Base-by-base conservation (phyloP, 805 yeast species). In the Wickerhamiella occidentalis region DNA sequence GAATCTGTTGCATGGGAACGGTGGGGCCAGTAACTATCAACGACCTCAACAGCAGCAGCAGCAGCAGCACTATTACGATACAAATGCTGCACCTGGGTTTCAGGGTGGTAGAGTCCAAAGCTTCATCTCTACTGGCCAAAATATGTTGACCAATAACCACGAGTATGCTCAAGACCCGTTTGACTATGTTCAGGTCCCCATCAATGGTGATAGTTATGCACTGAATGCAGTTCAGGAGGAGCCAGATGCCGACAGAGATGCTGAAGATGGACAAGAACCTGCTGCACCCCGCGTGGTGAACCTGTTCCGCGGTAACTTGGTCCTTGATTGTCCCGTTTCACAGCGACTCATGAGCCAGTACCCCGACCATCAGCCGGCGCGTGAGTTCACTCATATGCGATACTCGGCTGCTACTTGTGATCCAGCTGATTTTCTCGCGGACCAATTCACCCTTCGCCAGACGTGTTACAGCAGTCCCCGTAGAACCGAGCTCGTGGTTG, bases 391-490 rank as follows among this genome's bases (percentile, higher is more conserved):
- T 29, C 85, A 81, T 58, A 81, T 90, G 90, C 75, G 97, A 63
- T 90, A 88, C 65, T 85, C 92, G 51, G 96, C 96, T 0, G 87
- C 85, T 18, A 90, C 97, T 0, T 82, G 95, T 63, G 94, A 90
- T 54, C 97, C 97, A 0, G 71, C 77, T 9, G 77, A 80, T 49
- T 85, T 84, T 60, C 68, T 65, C 17, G 56, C 57, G 8, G 74
- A 74, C 54, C 76, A 78, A 57, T 92, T 85, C 68, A 79, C 82
- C n/a, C 70, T 90, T 28, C 75, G 98, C 57, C 97, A 87, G 61
- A 74, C 77, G 40, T 78, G 85, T 58, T 90, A 85, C 62, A 68
- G 73, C 38, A 80, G 77, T 35, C 90, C 92, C 1, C 75, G 97
- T 56, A 73, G 74, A 54, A 90, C 96, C 0, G 97, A 92, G 64